Evolutionary conservation across 805 yeast genomes (phyloP), one percentile per base, ranked within the genome.

Genomic region (Tetrapisispora nanseiensis): DNA sequence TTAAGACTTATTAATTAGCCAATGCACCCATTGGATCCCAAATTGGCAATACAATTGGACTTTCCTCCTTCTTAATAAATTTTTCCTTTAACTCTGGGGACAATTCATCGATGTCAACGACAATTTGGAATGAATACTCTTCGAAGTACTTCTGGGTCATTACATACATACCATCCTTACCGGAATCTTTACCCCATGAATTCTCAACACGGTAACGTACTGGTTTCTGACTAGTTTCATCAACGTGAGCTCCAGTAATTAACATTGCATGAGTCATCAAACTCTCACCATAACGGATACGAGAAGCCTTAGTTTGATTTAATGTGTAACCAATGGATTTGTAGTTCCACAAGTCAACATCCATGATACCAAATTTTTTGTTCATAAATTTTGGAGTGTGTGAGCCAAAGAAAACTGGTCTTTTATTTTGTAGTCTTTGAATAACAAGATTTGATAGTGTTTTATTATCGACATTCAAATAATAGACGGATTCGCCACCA

Each of bases 241-340:
- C 86, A 29, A 86, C 65, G 60, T 85, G 87, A 36, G 83, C 90
- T 26, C 79, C 95, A 11, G 87, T 80, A 54, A 86, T 75, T 19
- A 79, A 72, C 95, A 86, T 86, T 29, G 95, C 95, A 56, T 86
- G 95, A 13, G 94, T 86, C 94, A 86, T 84, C 49, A 77, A 66
- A 20, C 87, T 80, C 49, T 85, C 78, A 44, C 77, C 78, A 49
- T 82, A 79, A 46, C 70, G 64, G 46, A 86, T 78, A 48, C 95
- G 69, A 39, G 86, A 80, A 18, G 77, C 77, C 67, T 86, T 86
- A 39, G 59, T 47, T 52, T 74, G 69, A 40, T 73, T 67, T 54
- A 72, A 63, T 41, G 69, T 59, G 69, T 77, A 70, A 37, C 79
- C 77, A 53, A 77, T 71, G 1, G 71, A 70, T 47, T 74, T 66